phyloP scores from a whole-genome alignment of 805 yeast genomes.

The Debaryomyces tyrocola region DNA sequence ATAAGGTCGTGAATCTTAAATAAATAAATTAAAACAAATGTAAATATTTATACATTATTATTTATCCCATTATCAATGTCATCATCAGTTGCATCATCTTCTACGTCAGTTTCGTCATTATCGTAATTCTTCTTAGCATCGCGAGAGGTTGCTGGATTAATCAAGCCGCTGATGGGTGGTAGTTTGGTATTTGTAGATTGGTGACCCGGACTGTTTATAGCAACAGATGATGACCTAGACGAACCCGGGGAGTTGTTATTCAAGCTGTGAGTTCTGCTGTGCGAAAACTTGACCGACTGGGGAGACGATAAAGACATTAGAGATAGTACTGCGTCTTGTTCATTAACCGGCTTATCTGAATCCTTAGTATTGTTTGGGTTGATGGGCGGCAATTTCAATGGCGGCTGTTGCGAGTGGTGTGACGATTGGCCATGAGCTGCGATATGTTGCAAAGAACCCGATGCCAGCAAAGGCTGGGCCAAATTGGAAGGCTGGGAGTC shows the following conservation, averaged over 20 bases:
- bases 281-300: slow-evolving; percentile 28
- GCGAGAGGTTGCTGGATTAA: slow-evolving; percentile 5
- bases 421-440: background rate
- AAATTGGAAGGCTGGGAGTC: slow-evolving; percentile 1
- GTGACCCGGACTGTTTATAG: slow-evolving; percentile 6
- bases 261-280: slow-evolving; percentile 30
- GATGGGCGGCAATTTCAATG: slow-evolving; percentile 18
- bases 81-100: slow-evolving; percentile 28
- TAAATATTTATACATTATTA: background rate
- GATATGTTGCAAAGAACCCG: background rate
- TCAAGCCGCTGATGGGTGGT: slow-evolving; percentile 32
- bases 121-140: slow-evolving; percentile 14
- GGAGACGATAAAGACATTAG: slow-evolving; percentile 59
- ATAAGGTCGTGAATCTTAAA: no score
- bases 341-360: slow-evolving; percentile 26
- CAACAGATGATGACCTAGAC: slow-evolving; percentile 12
- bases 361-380: slow-evolving; percentile 1
- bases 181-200: slow-evolving; percentile 11
- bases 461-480: background rate
- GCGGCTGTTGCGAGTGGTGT: slow-evolving; percentile 21
- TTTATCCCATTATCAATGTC: slow-evolving; percentile 8
- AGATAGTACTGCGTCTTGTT: slow-evolving; percentile 57
- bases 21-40: background rate
- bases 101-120: slow-evolving; percentile 37
- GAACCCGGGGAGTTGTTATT: slow-evolving; percentile 29